Conservation (phyloP, 2,329 filamentous ascomycete species). For the Aspergillus fijiensis region DNA sequence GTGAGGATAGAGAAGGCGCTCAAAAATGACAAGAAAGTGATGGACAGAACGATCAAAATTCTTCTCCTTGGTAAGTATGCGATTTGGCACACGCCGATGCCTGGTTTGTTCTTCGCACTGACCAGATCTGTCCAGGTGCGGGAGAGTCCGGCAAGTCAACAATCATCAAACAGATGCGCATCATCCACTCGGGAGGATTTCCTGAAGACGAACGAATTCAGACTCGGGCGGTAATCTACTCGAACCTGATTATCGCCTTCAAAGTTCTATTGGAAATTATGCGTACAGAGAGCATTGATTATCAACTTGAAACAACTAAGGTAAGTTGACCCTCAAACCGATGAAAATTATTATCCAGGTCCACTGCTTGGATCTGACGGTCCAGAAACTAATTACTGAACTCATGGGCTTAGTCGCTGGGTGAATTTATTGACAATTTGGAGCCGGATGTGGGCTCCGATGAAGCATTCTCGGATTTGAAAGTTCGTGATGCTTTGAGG, state of each 20-base stretch:
- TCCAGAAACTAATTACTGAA: constrained; percentile 10
- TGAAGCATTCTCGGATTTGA: constrained; percentile 68
- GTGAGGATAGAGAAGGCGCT: constrained; percentile 81
- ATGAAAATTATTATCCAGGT: not conserved
- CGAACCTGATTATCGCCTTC: constrained; percentile 89
- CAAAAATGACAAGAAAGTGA: constrained; percentile 80
- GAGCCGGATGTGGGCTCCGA: constrained; percentile 75
- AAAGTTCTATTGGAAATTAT: constrained; percentile 88
- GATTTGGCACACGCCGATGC: no score
- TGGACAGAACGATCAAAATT: constrained; percentile 88
- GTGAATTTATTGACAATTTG: constrained; percentile 73
- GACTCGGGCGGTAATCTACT: constrained; percentile 94
- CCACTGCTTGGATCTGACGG: not conserved
- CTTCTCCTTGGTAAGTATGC: constrained; percentile 75
- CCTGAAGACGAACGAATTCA: constrained; percentile 85
- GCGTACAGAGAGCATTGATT: constrained; percentile 76
- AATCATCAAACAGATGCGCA: constrained; percentile 97
- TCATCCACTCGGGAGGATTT: constrained; percentile 94
- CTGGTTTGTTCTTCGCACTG: not conserved
- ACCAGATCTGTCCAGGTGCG: constrained; percentile 61
- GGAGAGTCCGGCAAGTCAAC: constrained; percentile 96
- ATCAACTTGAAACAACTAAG: constrained; percentile 75
- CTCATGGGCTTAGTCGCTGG: constrained; percentile 62
- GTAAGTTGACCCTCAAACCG: constrained; percentile 50
- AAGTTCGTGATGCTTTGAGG: constrained; percentile 72